Percentiles rank a stretch among this genome's conserved stretches.
Evolutionary conservation across 2,329 filamentous ascomycete genomes (phyloP).

Genomic region (Aplosporella prunicola): DNA sequence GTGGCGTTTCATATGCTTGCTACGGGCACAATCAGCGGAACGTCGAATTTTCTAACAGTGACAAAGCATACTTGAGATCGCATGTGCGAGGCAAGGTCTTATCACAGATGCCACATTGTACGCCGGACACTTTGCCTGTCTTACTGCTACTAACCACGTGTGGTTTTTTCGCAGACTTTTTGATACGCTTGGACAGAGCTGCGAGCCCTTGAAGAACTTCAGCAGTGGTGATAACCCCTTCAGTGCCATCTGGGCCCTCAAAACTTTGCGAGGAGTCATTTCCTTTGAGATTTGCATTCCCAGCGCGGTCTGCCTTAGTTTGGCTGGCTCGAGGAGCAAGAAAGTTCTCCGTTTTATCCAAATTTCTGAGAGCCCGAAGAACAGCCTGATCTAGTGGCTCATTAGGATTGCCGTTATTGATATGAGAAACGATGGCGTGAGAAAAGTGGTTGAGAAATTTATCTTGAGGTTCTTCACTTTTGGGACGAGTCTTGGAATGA

Average conservation of each 20-base stretch:
- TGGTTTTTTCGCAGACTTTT: constrained; percentile 14
- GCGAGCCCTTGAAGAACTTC: constrained; percentile 19
- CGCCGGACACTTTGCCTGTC: constrained; percentile 1
- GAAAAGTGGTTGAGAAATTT: constrained; percentile 19
- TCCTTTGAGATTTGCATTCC: background rate
- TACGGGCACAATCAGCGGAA: constrained; percentile 26
- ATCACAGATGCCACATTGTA: constrained; percentile 19
- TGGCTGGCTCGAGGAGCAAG: background rate
- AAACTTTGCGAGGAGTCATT: too few species aligned
- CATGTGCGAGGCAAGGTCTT: constrained; percentile 25
- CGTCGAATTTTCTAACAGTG: background rate
- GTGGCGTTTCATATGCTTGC: constrained; percentile 80
- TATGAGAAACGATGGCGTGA: constrained; percentile 15
- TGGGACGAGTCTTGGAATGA: too few species aligned
- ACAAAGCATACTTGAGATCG: constrained; percentile 27
- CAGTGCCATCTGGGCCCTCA: background rate
- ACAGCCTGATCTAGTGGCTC: constrained; percentile 18
- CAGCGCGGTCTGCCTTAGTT: background rate
- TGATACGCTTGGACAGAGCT: constrained; percentile 20
- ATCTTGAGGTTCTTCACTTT: background rate
- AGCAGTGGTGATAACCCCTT: constrained; percentile 15
- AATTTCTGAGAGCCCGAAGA: constrained; percentile 14
- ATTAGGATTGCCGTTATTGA: constrained; percentile 13
- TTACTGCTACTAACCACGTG: constrained; percentile 8
- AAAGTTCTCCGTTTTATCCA: background rate